A percentile compares a stretch with the other conserved stretches of the same genome.
These are phyloP conservation scores for Ceratocystis huliohia DNA, from an alignment of 2,329 filamentous ascomycete species.

Conservation along the genomic window DNA sequence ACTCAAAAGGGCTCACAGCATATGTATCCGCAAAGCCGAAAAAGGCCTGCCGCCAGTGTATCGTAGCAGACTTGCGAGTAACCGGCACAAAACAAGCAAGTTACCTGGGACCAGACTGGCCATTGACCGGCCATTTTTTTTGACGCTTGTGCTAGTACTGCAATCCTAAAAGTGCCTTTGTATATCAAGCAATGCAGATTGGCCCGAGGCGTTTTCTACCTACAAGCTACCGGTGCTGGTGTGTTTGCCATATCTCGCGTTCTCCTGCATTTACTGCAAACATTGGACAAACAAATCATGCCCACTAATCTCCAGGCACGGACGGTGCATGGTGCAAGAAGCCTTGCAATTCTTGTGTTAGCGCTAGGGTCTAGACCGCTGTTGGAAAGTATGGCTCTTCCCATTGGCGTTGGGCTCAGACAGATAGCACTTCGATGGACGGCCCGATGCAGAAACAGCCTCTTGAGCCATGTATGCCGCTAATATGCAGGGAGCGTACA, in stretches of 20 bases:
- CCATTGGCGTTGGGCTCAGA: neutral
- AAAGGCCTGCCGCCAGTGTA: constrained; percentile 4
- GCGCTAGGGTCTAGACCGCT: neutral
- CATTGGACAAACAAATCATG: neutral
- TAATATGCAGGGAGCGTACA: neutral
- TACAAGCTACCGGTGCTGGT: neutral
- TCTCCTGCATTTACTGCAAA: neutral
- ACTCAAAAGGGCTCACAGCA: neutral
- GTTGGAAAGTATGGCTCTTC: neutral
- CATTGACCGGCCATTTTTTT: neutral
- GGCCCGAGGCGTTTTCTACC: neutral
- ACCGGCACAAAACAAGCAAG: neutral
- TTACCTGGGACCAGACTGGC: neutral
- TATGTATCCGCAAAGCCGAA: neutral
- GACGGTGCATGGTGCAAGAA: neutral
- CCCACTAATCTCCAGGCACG: neutral
- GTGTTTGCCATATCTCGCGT: neutral
- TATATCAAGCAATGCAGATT: neutral
- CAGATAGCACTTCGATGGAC: neutral
- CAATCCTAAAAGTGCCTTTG: neutral
- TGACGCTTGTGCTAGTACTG: neutral
- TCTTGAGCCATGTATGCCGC: neutral
- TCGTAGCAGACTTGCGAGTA: constrained; percentile 7
- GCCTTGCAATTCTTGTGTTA: neutral
- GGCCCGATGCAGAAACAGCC: constrained; percentile 4